Base-by-base conservation (phyloP, 140 eudicot genomes). In the Stevia rebaudiana region DNA sequence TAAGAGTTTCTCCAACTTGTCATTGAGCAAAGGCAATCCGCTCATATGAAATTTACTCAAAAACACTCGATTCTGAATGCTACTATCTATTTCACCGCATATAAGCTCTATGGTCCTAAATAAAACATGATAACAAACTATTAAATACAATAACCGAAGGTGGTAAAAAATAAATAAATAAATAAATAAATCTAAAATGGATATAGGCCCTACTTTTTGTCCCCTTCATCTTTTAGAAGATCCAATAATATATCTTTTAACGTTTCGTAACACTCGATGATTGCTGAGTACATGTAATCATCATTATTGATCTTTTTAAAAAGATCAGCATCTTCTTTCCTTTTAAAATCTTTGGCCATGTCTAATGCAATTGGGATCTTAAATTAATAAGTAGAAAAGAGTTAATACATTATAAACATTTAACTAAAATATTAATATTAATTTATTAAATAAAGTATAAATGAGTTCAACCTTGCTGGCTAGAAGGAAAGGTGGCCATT, bases 401-500 rank as follows among this genome's bases (percentile, higher is more conserved):
- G 61, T 78, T 50, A 71, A 51, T 40, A 54, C 67, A 70, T 36
- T 40, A 75, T 65, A 31, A 22, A 30, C 7, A 49, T 49, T 48
- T 11, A 42, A 56, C 59, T 36, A n/a, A 12, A 66, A 25, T 21
- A 33, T 40, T 49, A 35, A 70, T 33, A 19, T 16, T 40, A 18
- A 68, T 40, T 39, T 28, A 13, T 17, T 2, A 60, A 49, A 28
- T 44, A 16, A 60, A 59, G 31, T 44, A 16, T 41, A 33, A 33
- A 19, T 28, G 49, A 23, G 58, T 23, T 57, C 35, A 71, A 94
- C 99, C 99, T 94, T 94, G 78, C 99, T 94, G 69, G 97, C 99
- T 40, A 94, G 95, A 78, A 94, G 82, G 79, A 94, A 94, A 67
- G 94, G 99, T 69, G 99, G 99, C 99, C 99, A 94, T 80, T 94